These are phyloP conservation scores for Trichomonas gallinae DNA, from an alignment of 208 protist species.

Conservation along the genomic window DNA sequence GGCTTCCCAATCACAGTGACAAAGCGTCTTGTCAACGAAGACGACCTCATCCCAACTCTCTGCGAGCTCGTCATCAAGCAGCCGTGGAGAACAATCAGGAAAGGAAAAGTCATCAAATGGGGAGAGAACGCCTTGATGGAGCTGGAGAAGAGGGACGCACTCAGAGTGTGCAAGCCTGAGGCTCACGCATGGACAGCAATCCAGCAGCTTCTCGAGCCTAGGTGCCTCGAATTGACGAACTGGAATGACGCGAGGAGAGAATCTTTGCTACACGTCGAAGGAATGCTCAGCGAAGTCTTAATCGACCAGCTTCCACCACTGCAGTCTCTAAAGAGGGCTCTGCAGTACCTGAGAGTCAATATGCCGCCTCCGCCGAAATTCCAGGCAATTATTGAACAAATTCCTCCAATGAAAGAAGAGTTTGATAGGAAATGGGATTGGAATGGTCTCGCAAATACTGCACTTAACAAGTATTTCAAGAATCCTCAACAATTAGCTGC, in stretches of 20 bases:
- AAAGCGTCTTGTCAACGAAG: not conserved
- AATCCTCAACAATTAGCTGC: not conserved
- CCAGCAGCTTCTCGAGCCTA: not conserved
- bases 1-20: not conserved
- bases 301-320: not conserved
- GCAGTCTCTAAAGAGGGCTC: not conserved
- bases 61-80: not conserved
- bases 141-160: not conserved
- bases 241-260: not conserved
- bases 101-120: constrained; percentile 6
- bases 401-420: not conserved
- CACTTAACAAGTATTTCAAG: not conserved
- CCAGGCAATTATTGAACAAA: not conserved
- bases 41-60: not conserved
- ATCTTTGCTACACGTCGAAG: not conserved
- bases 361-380: not conserved
- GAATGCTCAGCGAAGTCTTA: not conserved
- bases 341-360: not conserved
- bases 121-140: not conserved
- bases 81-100: not conserved
- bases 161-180: not conserved
- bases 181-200: not conserved
- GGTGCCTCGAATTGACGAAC: not conserved
- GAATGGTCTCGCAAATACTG: not conserved
- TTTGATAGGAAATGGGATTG: not conserved